A percentile compares a stretch with the other conserved stretches of the same genome.
phyloP scores from a whole-genome alignment of 305 asterid species.

The Plantago coronopus region DNA sequence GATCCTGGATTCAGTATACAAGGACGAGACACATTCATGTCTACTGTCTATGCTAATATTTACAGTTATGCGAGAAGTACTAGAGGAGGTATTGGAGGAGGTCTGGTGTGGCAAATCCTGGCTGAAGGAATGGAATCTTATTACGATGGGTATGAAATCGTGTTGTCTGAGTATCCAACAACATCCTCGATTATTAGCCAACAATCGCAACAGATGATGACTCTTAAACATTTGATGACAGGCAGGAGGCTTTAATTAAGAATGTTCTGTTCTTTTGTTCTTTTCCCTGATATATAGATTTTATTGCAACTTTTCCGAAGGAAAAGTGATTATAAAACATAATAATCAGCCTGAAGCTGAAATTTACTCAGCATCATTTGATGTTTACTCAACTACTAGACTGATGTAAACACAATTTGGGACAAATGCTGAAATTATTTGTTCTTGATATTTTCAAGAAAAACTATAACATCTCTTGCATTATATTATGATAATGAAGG shows the following conservation, averaged over 20 bases:
- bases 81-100: conserved; percentile 46
- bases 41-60: conserved; percentile 41
- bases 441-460: no score
- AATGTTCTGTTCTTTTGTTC: no score
- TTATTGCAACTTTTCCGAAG: not conserved
- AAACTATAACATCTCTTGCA: no score
- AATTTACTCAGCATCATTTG: no score
- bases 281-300: not conserved
- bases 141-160: conserved; percentile 38
- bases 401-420: not conserved
- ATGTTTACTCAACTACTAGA: not conserved
- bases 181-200: conserved; percentile 32
- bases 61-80: conserved; percentile 44
- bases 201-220: conserved; percentile 39
- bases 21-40: conserved; percentile 44
- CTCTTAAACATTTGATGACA: conserved; percentile 17
- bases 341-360: conserved; percentile 4
- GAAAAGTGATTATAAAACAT: not conserved
- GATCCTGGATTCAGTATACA: conserved; percentile 39
- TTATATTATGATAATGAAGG: no score
- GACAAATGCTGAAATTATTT: no score
- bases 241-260: no score
- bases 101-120: conserved; percentile 47
- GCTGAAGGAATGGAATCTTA: conserved; percentile 39
- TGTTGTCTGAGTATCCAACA: conserved; percentile 33